phyloP scores from a whole-genome alignment of 202 grass and related monocot genomes.

The Elaeis oleifera region DNA sequence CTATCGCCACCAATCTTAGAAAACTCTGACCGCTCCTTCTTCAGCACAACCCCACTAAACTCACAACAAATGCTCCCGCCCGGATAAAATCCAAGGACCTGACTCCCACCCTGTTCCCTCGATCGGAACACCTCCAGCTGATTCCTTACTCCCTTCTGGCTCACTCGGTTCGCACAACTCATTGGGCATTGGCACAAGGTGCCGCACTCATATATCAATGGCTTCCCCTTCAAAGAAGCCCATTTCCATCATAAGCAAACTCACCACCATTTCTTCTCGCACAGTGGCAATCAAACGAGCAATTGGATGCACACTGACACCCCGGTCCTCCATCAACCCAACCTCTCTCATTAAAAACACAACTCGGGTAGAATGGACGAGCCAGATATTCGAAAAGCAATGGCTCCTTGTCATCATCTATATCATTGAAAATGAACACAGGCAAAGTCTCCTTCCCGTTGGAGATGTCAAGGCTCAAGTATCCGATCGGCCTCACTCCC shows the following conservation, averaged over 20 bases:
- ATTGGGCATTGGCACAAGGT: conserved; percentile 39
- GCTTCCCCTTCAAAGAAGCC: conserved; percentile 49
- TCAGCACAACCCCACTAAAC: conserved; percentile 39
- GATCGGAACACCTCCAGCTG: conserved; percentile 67
- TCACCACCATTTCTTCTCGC: conserved; percentile 30
- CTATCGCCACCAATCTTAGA: background rate
- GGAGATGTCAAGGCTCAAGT: conserved; percentile 52
- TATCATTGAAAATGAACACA: conserved; percentile 42
- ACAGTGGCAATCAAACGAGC: conserved; percentile 34
- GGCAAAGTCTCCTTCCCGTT: conserved; percentile 30
- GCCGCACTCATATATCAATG: conserved; percentile 61
- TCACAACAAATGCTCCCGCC: conserved; percentile 62
- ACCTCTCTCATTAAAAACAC: background rate
- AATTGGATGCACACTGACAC: conserved; percentile 27
- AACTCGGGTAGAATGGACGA: conserved; percentile 27
- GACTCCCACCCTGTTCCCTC: conserved; percentile 56
- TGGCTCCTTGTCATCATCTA: conserved; percentile 43
- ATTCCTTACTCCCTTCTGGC: conserved; percentile 60
- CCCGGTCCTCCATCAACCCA: conserved; percentile 19
- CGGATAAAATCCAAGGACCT: conserved; percentile 64
- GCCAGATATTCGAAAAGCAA: conserved; percentile 38
- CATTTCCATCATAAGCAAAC: conserved; percentile 37
- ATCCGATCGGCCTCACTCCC: conserved; percentile 18
- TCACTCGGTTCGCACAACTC: conserved; percentile 46
- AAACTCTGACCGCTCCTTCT: background rate